Conservation (phyloP, 345 rosid species). For the Laguncularia racemosa region DNA sequence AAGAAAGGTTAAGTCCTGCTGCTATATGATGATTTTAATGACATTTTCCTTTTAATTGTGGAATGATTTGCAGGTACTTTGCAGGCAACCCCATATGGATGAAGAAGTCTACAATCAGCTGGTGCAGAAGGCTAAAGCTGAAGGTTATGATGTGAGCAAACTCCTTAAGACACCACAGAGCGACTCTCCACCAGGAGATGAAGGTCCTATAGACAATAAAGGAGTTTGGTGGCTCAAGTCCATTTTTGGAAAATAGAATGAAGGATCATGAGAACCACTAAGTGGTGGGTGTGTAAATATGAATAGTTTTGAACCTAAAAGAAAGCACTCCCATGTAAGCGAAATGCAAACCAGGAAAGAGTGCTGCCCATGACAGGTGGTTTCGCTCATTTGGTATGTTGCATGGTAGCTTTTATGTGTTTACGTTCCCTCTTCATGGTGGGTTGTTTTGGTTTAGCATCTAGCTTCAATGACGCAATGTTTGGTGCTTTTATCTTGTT, state of each 20-base stretch:
- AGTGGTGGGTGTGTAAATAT: no score
- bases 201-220: conserved; percentile 49
- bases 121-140: conserved; percentile 50
- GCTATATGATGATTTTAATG: neutral
- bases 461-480: no score
- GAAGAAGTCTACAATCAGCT: conserved; percentile 54
- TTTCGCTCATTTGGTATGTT: no score
- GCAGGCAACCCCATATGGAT: conserved; percentile 52
- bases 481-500: no score
- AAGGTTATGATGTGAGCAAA: conserved; percentile 67
- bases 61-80: conserved; percentile 38
- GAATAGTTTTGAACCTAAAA: no score
- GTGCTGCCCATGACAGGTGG: no score
- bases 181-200: conserved; percentile 43
- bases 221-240: conserved; percentile 93
- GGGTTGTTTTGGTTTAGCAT: no score
- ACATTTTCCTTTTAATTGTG: neutral
- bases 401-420: no score
- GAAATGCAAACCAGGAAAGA: no score
- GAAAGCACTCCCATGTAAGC: no score
- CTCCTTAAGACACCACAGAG: conserved; percentile 73
- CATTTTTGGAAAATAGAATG: conserved; percentile 39
- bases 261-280: no score
- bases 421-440: no score
- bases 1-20: neutral